These are phyloP conservation scores for Podospora anserina DNA, from an alignment of 495 filamentous ascomycete species.

Conservation along the genomic window DNA sequence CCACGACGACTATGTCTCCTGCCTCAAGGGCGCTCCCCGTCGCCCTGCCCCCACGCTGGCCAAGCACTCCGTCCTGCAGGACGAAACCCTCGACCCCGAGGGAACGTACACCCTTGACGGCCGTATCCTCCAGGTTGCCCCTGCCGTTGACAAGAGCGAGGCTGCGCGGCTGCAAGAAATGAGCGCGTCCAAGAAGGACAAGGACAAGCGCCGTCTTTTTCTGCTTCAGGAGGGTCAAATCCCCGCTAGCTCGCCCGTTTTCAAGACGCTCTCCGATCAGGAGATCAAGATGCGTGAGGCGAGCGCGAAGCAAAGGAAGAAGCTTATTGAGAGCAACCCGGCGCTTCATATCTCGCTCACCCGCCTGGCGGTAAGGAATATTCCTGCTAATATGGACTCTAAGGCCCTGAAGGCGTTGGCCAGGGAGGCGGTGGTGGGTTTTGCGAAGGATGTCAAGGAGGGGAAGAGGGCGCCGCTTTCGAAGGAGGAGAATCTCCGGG, in stretches of 20 bases:
- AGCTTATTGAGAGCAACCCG: slow-evolving; percentile 84
- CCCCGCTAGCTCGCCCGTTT: slow-evolving; percentile 64
- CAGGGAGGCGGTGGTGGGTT: slow-evolving; percentile 84
- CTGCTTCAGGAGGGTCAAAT: slow-evolving; percentile 86
- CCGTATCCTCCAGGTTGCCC: slow-evolving; percentile 76
- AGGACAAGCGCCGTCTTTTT: slow-evolving; percentile 90
- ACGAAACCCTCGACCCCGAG: slow-evolving; percentile 69
- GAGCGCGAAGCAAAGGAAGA: slow-evolving; percentile 82
- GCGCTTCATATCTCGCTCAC: slow-evolving; percentile 85
- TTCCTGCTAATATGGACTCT: slow-evolving; percentile 76
- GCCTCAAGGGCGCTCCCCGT: slow-evolving; percentile 69
- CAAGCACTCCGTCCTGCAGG: slow-evolving; percentile 78
- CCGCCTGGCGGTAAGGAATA: slow-evolving; percentile 89
- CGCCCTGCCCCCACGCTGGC: slow-evolving; percentile 42
- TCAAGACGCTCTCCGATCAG: slow-evolving; percentile 67
- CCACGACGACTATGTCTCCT: slow-evolving; percentile 64
- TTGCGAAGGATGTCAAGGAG: slow-evolving; percentile 82
- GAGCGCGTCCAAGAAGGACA: slow-evolving; percentile 63
- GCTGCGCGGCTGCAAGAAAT: slow-evolving; percentile 71
- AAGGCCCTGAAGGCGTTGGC: slow-evolving; percentile 92
- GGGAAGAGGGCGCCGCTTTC: slow-evolving; percentile 71
- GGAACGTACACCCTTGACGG: slow-evolving; percentile 88
- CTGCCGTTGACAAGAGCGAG: slow-evolving; percentile 76
- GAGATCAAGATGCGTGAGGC: slow-evolving; percentile 87
- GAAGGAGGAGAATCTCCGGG: slow-evolving; percentile 78